These are phyloP conservation scores for Singerocomus inundabilis DNA, from an alignment of 1,284 basidiomycete genomes.

Conservation along the genomic window DNA sequence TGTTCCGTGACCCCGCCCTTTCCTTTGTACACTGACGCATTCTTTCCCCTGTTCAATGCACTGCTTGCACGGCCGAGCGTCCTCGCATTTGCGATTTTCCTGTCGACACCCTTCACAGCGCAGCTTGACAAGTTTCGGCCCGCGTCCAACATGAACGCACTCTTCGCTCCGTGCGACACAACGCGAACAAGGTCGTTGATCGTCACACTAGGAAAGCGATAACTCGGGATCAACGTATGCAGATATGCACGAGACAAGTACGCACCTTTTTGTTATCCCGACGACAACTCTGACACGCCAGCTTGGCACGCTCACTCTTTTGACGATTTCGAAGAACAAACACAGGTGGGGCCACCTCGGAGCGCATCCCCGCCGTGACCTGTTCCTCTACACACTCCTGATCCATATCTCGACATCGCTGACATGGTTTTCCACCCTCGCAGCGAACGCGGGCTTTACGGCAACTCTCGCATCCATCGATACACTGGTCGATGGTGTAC, in stretches of 20 bases:
- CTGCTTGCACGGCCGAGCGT: constrained; percentile 50
- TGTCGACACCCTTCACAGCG: constrained; percentile 56
- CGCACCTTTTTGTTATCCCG: constrained; percentile 60
- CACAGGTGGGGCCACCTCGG: constrained; percentile 25
- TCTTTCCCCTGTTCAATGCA: constrained; percentile 45
- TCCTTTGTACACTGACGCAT: constrained; percentile 49
- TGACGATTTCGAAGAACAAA: constrained; percentile 29
- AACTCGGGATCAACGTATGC: neutral
- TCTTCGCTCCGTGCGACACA: constrained; percentile 52
- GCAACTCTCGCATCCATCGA: constrained; percentile 52
- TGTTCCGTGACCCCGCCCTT: constrained; percentile 53
- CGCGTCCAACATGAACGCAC: constrained; percentile 53
- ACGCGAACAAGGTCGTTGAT: constrained; percentile 56
- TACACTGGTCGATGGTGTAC: constrained; percentile 47
- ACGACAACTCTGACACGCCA: constrained; percentile 55
- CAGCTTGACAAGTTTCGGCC: constrained; percentile 52
- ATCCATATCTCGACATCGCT: constrained; percentile 44
- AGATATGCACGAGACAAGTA: neutral
- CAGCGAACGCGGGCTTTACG: constrained; percentile 54
- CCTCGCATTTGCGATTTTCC: constrained; percentile 56
- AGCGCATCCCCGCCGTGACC: constrained; percentile 14
- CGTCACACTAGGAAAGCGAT: constrained; percentile 35
- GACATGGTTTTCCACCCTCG: constrained; percentile 51
- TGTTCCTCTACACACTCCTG: constrained; percentile 40
- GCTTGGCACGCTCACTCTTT: constrained; percentile 47